Evolutionary conservation across 2,329 filamentous ascomycete genomes (phyloP), one percentile per base, ranked within the genome.

Genomic region (Fusarium sp.): DNA sequence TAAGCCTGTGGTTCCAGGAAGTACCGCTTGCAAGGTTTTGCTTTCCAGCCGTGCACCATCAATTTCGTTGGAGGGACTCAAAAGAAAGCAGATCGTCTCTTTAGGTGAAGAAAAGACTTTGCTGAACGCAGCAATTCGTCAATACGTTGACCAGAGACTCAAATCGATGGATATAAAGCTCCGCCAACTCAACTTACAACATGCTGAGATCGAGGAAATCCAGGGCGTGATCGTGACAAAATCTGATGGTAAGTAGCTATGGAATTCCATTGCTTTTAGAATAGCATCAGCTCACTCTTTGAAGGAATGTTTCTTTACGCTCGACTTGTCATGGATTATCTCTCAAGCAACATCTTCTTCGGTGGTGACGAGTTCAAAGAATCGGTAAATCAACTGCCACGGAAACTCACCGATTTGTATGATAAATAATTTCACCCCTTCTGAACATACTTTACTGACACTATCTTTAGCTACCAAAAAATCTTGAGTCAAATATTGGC

Each of bases 291-390:
- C 40, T 45, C 7, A 54, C 5, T 1, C 5, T 27, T 3, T 3
- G 0, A 9, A 74, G 69, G 71, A 5, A 74, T 74, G 71, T 71
- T 74, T 41, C 59, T 74, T 3, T 74, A 67, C 12, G 71, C 71
- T 26, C 42, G 71, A 11, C 71, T 74, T 32, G 59, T 74, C 0
- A 48, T 74, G 35, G 69, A 74, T 3, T 67, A 74, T 17, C 46
- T 74, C 3, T n/a, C 56, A 1, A 61, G 18, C 15, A 74, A 74
- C 18, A 38, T 69, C 2, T 73, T 74, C 5, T 61, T n/a, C 4
- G 52, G 26, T 4, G 20, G 42, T 1, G 20, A 61, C 4, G 72
- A 74, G 26, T 69, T 73, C 8, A 66, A 64, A 1, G 12, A 40
- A 4, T 69, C 67, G 0, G 56, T 73, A 0, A 49, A 66, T 2